phyloP scores from a whole-genome alignment of 2,329 filamentous ascomycete genomes.

The Lasiodiplodia theobromae region DNA sequence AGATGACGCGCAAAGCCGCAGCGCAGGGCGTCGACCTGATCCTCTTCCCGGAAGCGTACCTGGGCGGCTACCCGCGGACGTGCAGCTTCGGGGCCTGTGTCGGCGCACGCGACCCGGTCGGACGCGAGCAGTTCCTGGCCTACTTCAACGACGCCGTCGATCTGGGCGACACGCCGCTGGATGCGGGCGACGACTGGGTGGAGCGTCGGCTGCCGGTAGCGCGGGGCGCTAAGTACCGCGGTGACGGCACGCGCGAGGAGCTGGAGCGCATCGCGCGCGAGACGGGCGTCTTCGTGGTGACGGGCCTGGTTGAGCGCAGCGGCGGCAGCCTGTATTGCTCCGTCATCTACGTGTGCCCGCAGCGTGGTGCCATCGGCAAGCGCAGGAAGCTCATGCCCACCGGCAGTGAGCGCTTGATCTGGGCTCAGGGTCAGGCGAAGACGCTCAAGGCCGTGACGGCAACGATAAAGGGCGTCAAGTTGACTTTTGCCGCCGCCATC shows the following conservation, averaged over 20 bases:
- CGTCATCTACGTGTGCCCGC: slow-evolving; percentile 82
- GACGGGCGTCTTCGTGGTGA: slow-evolving; percentile 82
- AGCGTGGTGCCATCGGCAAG: slow-evolving; percentile 77
- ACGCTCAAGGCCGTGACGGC: slow-evolving; percentile 83
- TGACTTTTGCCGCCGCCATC: slow-evolving; percentile 86
- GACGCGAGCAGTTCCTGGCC: slow-evolving; percentile 80
- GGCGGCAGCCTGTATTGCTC: slow-evolving; percentile 86
- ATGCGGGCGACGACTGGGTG: slow-evolving; percentile 77
- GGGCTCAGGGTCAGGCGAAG: slow-evolving; percentile 83
- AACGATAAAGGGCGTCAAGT: slow-evolving; percentile 75
- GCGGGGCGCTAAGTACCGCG: slow-evolving; percentile 58
- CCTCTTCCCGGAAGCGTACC: slow-evolving; percentile 89
- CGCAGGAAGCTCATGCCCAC: slow-evolving; percentile 94
- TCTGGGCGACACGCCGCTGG: slow-evolving; percentile 77
- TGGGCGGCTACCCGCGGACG: slow-evolving; percentile 89
- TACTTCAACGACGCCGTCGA: slow-evolving; percentile 85
- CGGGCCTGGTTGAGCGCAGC: slow-evolving; percentile 78
- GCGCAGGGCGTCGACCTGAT: slow-evolving; percentile 69
- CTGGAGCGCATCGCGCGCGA: slow-evolving; percentile 78
- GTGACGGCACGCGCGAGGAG: slow-evolving; percentile 80
- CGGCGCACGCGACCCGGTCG: slow-evolving; percentile 70
- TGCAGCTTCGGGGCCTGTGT: slow-evolving; percentile 78
- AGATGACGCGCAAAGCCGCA: slow-evolving; percentile 70
- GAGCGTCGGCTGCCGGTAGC: slow-evolving; percentile 64
- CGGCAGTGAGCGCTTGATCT: slow-evolving; percentile 81